phyloP scores from a whole-genome alignment of 176 grass and related monocot genomes.

The Phyllostachys edulis region DNA sequence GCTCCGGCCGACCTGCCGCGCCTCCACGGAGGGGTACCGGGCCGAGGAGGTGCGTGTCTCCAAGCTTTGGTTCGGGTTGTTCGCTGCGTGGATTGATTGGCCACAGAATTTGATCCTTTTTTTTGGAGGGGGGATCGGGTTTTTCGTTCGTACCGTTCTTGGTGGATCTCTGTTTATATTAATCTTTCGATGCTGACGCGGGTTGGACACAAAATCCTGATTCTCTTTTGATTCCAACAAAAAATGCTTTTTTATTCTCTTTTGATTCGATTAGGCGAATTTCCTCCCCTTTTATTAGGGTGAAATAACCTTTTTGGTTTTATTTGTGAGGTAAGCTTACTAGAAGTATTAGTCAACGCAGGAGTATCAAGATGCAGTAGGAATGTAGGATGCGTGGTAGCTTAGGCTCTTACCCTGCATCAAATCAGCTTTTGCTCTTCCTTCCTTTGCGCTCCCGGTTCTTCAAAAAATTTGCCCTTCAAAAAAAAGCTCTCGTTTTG shows the following conservation, averaged over 20 bases:
- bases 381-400: not conserved
- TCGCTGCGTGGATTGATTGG: not conserved
- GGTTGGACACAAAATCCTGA: not conserved
- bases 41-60: slow-evolving; percentile 41
- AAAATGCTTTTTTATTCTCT: not conserved
- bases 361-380: not conserved
- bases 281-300: not conserved
- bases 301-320: not conserved
- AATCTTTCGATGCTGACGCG: not conserved
- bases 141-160: not conserved
- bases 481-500: not conserved
- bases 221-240: not conserved
- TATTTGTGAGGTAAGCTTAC: not conserved
- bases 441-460: not conserved
- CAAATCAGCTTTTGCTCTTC: not conserved
- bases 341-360: slow-evolving; percentile 28
- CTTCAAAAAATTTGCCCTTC: not conserved
- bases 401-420: not conserved
- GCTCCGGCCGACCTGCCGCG: slow-evolving; percentile 34
- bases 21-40: slow-evolving; percentile 24
- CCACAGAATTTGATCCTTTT: slow-evolving; percentile 20
- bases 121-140: not conserved
- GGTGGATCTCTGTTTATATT: slow-evolving; percentile 17
- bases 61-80: not conserved
- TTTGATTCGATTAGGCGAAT: not conserved